Conservation (phyloP, 441 rosid genomes). For the Populus hybrid region DNA sequence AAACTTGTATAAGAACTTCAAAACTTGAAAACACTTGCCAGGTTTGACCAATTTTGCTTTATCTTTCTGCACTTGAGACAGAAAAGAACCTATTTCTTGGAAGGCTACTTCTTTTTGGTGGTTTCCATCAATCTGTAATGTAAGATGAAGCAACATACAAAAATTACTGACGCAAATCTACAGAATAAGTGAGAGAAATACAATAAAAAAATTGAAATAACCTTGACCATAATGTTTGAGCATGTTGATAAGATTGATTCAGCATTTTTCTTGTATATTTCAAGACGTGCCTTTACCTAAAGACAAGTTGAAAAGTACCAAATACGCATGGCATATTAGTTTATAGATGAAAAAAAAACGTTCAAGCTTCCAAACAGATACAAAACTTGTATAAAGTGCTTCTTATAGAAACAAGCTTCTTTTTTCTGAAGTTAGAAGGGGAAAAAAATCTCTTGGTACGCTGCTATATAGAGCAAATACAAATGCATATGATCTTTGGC, state of each 20-base stretch:
- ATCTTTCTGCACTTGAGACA: slow-evolving; percentile 50
- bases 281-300: slow-evolving; percentile 76
- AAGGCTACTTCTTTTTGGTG: slow-evolving; percentile 63
- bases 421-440: neutral
- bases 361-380: neutral
- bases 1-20: slow-evolving; percentile 16
- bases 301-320: slow-evolving; percentile 15
- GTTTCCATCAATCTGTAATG: slow-evolving; percentile 72
- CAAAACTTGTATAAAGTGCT: neutral
- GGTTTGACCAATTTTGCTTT: slow-evolving; percentile 31
- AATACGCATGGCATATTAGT: slow-evolving; percentile 1
- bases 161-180: slow-evolving; percentile 3
- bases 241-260: slow-evolving; percentile 61
- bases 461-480: neutral
- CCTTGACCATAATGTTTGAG: slow-evolving; percentile 61
- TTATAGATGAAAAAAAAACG: neutral
- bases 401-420: neutral
- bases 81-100: slow-evolving; percentile 50
- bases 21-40: slow-evolving; percentile 42
- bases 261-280: slow-evolving; percentile 77
- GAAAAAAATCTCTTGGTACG: neutral
- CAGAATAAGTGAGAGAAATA: slow-evolving; percentile 1
- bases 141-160: slow-evolving; percentile 7
- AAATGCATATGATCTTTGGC: neutral
- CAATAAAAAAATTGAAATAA: slow-evolving; percentile 13